Conservation (phyloP, 1,284 basidiomycete species). For the Laetiporus sulphureus region DNA sequence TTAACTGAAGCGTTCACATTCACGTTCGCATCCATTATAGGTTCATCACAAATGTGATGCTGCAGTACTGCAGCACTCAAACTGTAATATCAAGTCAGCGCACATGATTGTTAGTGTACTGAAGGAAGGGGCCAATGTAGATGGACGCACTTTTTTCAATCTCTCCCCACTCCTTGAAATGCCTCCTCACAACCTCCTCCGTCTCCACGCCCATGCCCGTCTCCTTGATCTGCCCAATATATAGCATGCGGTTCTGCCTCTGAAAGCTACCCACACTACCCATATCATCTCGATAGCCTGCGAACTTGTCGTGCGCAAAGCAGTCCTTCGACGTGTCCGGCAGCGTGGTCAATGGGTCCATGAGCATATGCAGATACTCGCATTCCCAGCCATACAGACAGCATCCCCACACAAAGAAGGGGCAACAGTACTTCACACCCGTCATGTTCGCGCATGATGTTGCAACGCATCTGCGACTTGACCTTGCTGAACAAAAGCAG, state of each 20-base stretch:
- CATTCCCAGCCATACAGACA: constrained; percentile 98
- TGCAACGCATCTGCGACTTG: constrained; percentile 87
- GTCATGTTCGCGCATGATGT: constrained; percentile 89
- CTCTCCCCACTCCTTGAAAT: constrained; percentile 96
- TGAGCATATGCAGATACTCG: constrained; percentile 88
- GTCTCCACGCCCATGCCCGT: constrained; percentile 83
- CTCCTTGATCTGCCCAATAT: constrained; percentile 92
- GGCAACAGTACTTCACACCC: constrained; percentile 87
- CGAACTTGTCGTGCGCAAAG: constrained; percentile 95
- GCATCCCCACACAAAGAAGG: constrained; percentile 94
- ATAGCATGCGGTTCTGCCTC: constrained; percentile 90
- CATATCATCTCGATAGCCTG: constrained; percentile 99
- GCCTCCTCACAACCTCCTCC: constrained; percentile 82
- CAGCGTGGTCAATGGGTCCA: constrained; percentile 60
- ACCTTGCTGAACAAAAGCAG: constrained; percentile 64
- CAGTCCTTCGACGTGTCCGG: constrained; percentile 94
- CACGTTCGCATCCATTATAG: too few relatives aligned
- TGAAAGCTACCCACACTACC: constrained; percentile 97
- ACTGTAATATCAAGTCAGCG: constrained; percentile 47
- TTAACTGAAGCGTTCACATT: too few relatives aligned
- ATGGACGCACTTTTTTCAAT: constrained; percentile 88
- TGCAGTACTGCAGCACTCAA: constrained; percentile 88
- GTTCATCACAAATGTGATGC: constrained; percentile 97
- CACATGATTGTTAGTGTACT: too few relatives aligned
- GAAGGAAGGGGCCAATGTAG: constrained; percentile 20